phyloP scores from a whole-genome alignment of 768 basidiomycete species.

The Macrolepiota albuminosa region DNA sequence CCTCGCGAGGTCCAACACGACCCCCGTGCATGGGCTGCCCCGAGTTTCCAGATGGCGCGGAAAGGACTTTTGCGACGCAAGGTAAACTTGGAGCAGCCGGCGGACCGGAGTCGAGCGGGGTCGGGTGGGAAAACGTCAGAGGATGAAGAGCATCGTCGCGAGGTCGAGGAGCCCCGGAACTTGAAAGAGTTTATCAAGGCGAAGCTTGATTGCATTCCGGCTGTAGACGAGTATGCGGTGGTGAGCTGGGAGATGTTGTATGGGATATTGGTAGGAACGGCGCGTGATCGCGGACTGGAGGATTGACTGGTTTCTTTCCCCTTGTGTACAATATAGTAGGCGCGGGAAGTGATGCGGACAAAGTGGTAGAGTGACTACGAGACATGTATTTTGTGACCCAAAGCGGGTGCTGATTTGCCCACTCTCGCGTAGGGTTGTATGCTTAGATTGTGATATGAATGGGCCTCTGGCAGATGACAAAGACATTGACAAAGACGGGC shows the following conservation, averaged over 20 bases:
- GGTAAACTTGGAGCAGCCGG: neutral
- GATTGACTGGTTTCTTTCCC: neutral
- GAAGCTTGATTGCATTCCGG: neutral
- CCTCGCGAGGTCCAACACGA: conserved; percentile 13
- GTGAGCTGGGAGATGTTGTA: conserved; percentile 13
- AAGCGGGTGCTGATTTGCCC: neutral
- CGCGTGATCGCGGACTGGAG: neutral
- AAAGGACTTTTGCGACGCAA: neutral
- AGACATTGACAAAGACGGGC: conserved; percentile 34
- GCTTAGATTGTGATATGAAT: neutral
- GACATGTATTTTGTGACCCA: neutral
- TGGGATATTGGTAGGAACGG: conserved; percentile 6
- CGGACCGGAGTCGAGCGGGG: too few species aligned
- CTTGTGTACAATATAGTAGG: too few species aligned
- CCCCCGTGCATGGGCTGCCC: conserved; percentile 14
- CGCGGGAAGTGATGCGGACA: too few species aligned
- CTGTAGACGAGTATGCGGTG: neutral
- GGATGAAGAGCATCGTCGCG: neutral
- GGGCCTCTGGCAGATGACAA: conserved; percentile 27
- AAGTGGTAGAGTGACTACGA: too few species aligned
- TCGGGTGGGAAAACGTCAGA: neutral
- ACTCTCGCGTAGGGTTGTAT: neutral
- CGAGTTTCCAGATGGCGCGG: conserved; percentile 15
- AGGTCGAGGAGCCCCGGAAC: neutral
- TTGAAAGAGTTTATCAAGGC: conserved; percentile 1